Conservation (phyloP, 495 filamentous ascomycete species). For the Jackrogersella minutella region DNA sequence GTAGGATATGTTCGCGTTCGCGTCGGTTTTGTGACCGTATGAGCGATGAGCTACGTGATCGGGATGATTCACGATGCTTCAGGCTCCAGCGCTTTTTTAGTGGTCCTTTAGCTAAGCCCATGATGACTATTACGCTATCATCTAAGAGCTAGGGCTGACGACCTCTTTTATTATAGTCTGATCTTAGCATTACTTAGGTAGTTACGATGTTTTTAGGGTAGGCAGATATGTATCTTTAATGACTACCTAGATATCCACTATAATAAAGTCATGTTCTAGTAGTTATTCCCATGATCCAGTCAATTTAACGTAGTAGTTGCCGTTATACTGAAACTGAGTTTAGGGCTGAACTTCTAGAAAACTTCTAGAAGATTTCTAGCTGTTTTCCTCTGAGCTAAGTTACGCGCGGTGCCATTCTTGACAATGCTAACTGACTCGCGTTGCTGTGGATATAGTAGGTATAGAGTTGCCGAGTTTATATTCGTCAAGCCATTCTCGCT, state of each 20-base stretch:
- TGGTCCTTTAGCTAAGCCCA: not conserved
- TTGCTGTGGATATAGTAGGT: not conserved
- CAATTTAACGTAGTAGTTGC: not conserved
- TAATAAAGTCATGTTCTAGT: not conserved
- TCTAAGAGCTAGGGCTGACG: not conserved
- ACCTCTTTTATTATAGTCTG: not conserved
- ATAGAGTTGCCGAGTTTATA: not conserved
- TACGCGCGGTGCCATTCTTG: not conserved
- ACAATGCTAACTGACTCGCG: conserved; percentile 20
- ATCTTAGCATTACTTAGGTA: too few relatives aligned
- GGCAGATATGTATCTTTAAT: not conserved
- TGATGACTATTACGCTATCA: conserved; percentile 23
- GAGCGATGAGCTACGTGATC: conserved; percentile 23
- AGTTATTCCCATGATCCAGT: not conserved
- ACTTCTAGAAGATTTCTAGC: not conserved
- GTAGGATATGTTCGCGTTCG: conserved; percentile 4
- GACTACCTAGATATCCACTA: not conserved
- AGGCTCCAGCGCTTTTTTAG: not conserved
- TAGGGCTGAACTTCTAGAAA: conserved; percentile 9
- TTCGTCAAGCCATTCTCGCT: not conserved
- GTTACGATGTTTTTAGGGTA: too few relatives aligned
- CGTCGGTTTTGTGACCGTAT: conserved; percentile 3
- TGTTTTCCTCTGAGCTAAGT: not conserved
- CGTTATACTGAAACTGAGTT: conserved; percentile 1
- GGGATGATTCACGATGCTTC: not conserved